Evolutionary conservation across 208 protist genomes (phyloP), one percentile per base, ranked within the genome.

Genomic region (Trypanosoma melophagium): DNA sequence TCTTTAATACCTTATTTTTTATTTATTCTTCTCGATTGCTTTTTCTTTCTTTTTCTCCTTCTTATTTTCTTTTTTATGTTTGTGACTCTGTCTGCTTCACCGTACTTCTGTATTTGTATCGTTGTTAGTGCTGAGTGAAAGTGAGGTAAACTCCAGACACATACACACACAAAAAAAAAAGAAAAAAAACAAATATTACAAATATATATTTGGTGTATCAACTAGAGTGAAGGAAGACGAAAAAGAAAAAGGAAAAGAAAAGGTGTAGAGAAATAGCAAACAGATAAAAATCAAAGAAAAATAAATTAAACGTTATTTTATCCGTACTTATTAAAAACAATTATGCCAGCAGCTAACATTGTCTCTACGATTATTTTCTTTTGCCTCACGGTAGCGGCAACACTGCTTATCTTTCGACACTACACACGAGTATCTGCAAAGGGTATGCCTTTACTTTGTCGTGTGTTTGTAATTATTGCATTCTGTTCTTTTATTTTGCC

Each of bases 401-500:
- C 69, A 49, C 38, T 95, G 44, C 52, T 80, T 0, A 79, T 87
- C 12, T 93, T 93, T 66, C 74, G 69, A 59, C 86, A 95, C 74
- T 97, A 94, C 79, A 91, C 89, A 41, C 81, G 80, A 50, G 50
- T 80, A 41, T 93, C 86, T 24, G 77, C 84, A 50, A 84, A 81
- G 69, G 71, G 31, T 28, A 93, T 97, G 31, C 85, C 87, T 9
- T 28, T 89, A 24, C 49, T 71, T 19, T 92, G 83, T 56, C 68
- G 75, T 17, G 66, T 90, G n/a, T 93, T 82, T 74, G 83, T 92
- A 49, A 69, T 95, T 21, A 83, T 93, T 58, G 44, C 89, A 17
- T 41, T 92, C 45, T 97, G 88, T 75, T 80, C 90, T 68, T 86
- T 84, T 22, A 75, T 90, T 58, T 25, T 95, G 5, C 87, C 92